A percentile compares a stretch with the other conserved stretches of the same genome.
Evolutionary conservation across 192 early-diverging fungal species (phyloP).

Genomic region (Lunasporangiospora selenospora): DNA sequence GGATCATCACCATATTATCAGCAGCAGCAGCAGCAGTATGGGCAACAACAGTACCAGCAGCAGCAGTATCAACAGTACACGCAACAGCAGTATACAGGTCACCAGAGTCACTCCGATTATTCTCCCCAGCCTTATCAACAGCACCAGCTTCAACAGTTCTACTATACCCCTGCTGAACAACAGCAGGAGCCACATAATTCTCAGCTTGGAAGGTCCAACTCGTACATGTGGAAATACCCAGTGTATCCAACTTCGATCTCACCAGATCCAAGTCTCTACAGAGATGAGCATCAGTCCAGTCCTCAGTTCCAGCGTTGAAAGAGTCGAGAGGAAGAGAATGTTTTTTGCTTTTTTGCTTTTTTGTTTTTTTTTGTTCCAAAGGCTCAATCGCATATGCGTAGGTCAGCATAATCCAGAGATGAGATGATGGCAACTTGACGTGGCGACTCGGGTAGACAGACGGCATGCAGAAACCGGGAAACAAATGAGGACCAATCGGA

Average conservation of each 20-base stretch:
- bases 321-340: background rate
- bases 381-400: too few relatives aligned
- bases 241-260: slow-evolving; percentile 1
- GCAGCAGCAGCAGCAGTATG: slow-evolving; percentile 1
- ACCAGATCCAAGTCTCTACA: too few relatives aligned
- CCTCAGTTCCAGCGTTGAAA: background rate
- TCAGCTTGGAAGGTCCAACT: too few relatives aligned
- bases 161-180: slow-evolving; percentile 19
- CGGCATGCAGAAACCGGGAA: too few relatives aligned
- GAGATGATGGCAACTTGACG: too few relatives aligned
- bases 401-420: too few relatives aligned
- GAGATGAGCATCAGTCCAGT: too few relatives aligned
- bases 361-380: background rate
- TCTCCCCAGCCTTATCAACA: slow-evolving; percentile 10
- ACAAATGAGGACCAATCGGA: too few relatives aligned
- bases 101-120: background rate
- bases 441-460: too few relatives aligned
- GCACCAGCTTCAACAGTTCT: slow-evolving; percentile 19
- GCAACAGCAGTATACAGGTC: background rate
- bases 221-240: too few relatives aligned
- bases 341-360: background rate
- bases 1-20: too few relatives aligned
- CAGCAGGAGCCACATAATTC: slow-evolving; percentile 7
- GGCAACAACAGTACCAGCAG: slow-evolving; percentile 5
- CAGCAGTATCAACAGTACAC: background rate